Evolutionary conservation across 768 basidiomycete species (phyloP), one percentile per base, ranked within the genome.

Genomic region (Lenzites betulinus): DNA sequence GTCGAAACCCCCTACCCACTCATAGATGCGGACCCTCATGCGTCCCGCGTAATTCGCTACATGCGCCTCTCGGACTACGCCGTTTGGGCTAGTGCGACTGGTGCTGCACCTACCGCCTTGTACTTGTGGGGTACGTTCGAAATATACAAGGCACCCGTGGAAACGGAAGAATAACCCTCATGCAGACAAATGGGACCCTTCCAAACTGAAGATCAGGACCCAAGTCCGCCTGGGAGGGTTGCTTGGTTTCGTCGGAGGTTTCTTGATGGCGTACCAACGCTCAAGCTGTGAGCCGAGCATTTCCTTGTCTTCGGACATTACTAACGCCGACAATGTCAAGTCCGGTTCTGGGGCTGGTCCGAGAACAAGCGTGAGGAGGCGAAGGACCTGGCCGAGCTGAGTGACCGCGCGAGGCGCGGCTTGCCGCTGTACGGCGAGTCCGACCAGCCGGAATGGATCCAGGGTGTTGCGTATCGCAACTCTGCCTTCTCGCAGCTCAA

Each of bases 301-400:
- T 25, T 1, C 25, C 9, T 35, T 44, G 25, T 48, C 58, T 25
- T 53, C 28, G 22, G 8, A n/a, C 42, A 25, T n/a, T 33, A 51
- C 50, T 56, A 28, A 49, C 43, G 13, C 16, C 8, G 20, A 9
- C 15, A 38, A 1, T 4, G 2, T 39, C 30, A 12, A 93, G 92
- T 84, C 71, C 93, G 93, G n/a, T 92, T 96, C 79, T 95, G 92
- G 92, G 93, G 93, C 52, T 95, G 93, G 93, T 77, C 85, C 7
- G 93, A 96, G 76, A 96, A 96, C 76, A 83, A 85, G 64, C 80
- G 84, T 16, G 96, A 98, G 73, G 83, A 90, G 65, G 83, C 83
- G 51, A 81, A 78, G 74, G 96, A 98, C 71, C 69, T 87, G 41
- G 80, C 79, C 16, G 96, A 98, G 73, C 78, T 98, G 44, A 84